phyloP scores from a whole-genome alignment of 2,329 filamentous ascomycete genomes.

The Paraphaeosphaeria sporulosa region DNA sequence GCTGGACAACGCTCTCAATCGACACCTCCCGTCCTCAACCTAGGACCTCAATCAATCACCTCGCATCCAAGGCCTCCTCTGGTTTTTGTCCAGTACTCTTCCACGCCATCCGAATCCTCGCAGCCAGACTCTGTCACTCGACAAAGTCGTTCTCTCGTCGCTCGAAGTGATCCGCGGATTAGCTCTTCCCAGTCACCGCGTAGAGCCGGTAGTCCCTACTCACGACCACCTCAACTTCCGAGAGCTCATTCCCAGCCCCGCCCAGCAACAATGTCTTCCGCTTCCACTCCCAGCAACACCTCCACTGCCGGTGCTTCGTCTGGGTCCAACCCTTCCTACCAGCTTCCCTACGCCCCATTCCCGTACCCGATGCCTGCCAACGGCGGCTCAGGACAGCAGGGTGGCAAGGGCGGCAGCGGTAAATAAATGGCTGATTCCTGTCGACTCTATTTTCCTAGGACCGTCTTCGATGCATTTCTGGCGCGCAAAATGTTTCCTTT shows the following conservation, averaged over 20 bases:
- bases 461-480: constrained; percentile 17
- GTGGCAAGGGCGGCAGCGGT: constrained; percentile 20
- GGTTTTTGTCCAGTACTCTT: constrained; percentile 29
- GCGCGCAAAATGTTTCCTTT: constrained; percentile 15
- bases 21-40: constrained; percentile 10
- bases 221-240: constrained; percentile 17
- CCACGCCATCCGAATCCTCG: constrained; percentile 14
- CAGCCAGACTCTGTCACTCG: constrained; percentile 17
- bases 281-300: constrained; percentile 42
- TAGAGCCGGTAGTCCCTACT: constrained; percentile 21
- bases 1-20: constrained; percentile 25
- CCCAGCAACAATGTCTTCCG: constrained; percentile 41
- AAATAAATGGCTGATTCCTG: constrained; percentile 13
- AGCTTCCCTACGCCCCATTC: constrained; percentile 48
- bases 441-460: background rate
- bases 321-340: constrained; percentile 37
- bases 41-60: constrained; percentile 5
- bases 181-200: constrained; percentile 26
- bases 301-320: constrained; percentile 40
- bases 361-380: constrained; percentile 45
- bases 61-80: constrained; percentile 20
- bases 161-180: constrained; percentile 15
- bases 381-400: constrained; percentile 14
- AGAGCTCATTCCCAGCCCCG: constrained; percentile 27
- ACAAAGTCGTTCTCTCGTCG: constrained; percentile 24